A percentile compares a stretch with the other conserved stretches of the same genome.
These are phyloP conservation scores for Fusarium newnesense DNA, from an alignment of 2,329 filamentous ascomycete genomes.

Conservation along the genomic window DNA sequence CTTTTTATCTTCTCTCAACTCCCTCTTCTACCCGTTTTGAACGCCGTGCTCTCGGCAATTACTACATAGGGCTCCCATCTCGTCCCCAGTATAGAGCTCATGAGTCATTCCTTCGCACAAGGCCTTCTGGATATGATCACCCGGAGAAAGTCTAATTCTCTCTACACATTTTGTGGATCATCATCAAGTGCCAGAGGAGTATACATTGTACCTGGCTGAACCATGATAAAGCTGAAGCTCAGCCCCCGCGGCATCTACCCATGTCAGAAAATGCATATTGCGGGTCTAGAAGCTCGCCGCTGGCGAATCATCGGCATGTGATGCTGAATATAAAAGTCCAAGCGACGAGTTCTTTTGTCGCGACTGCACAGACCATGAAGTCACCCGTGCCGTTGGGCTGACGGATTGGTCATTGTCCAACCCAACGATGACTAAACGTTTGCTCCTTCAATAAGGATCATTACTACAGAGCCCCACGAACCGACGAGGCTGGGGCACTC, in stretches of 20 bases:
- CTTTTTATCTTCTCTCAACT: neutral
- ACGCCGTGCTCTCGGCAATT: rapidly evolving
- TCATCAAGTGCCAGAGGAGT: neutral
- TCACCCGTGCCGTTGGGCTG: no score
- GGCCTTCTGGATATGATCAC: rapidly evolving
- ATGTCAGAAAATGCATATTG: rapidly evolving
- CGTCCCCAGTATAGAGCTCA: no score
- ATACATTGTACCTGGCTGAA: neutral
- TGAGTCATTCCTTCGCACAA: neutral
- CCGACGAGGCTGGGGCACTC: rapidly evolving
- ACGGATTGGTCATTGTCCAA: rapidly evolving
- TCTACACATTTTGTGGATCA: rapidly evolving
- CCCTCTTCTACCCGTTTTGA: rapidly evolving
- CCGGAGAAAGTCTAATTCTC: neutral
- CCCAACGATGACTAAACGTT: neutral
- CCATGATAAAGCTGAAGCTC: neutral
- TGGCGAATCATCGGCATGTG: neutral
- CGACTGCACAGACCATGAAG: neutral
- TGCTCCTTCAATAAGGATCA: neutral
- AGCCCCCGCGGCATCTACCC: neutral
- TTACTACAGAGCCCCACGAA: neutral
- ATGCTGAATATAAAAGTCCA: rapidly evolving
- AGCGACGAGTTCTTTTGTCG: neutral
- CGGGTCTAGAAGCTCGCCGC: neutral
- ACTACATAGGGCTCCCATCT: rapidly evolving